phyloP scores from a whole-genome alignment of 75 land plant genomes.

The Azolla pinnata region DNA sequence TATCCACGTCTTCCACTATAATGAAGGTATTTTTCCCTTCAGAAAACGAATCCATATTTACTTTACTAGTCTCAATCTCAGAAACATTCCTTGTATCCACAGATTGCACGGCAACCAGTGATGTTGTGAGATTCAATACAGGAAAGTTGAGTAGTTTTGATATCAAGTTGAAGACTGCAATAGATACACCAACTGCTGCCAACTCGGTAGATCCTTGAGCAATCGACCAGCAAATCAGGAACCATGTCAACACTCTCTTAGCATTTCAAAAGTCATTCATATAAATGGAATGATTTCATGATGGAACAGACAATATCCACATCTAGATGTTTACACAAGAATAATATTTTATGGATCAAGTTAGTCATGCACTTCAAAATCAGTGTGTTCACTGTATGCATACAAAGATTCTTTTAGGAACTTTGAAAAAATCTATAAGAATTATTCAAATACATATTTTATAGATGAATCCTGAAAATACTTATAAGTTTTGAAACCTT shows the following conservation, averaged over 20 bases:
- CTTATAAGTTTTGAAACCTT: too few relatives aligned
- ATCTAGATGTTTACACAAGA: too few relatives aligned
- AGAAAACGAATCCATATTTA: background rate
- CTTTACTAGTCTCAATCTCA: background rate
- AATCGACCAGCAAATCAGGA: background rate
- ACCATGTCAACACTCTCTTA: background rate
- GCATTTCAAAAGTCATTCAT: background rate
- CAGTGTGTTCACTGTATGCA: too few relatives aligned
- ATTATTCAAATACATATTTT: too few relatives aligned
- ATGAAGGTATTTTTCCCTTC: background rate
- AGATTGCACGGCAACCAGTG: constrained; percentile 55
- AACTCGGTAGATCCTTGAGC: constrained; percentile 50
- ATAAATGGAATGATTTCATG: background rate
- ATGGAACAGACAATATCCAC: background rate
- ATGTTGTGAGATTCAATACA: constrained; percentile 54
- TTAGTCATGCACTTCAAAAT: too few relatives aligned
- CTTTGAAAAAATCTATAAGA: too few relatives aligned
- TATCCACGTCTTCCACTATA: background rate
- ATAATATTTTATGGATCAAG: too few relatives aligned
- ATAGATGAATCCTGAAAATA: too few relatives aligned
- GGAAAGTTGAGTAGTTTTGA: constrained; percentile 45
- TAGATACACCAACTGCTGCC: constrained; percentile 62
- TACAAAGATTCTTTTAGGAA: too few relatives aligned
- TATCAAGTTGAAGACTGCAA: constrained; percentile 51
- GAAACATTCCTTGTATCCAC: background rate